Evolutionary conservation across 805 yeast genomes (phyloP).

Genomic region (Hanseniaspora clermontiae): DNA sequence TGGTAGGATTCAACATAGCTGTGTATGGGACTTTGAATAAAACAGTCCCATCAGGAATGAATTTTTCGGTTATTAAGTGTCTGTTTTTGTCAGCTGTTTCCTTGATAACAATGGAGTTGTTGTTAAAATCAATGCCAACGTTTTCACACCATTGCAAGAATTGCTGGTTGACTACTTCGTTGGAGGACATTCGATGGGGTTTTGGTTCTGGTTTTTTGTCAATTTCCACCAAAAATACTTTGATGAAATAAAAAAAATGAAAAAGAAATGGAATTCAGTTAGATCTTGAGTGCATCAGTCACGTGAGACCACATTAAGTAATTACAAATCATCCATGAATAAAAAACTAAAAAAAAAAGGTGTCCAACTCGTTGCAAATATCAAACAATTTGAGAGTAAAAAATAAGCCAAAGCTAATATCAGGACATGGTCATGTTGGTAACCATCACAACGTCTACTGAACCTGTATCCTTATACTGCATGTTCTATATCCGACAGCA

Average conservation of each 20-base stretch:
- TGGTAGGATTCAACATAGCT: conserved; percentile 42
- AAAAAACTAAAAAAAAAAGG: too few species aligned
- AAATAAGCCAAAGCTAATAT: too few species aligned
- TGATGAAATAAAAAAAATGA: neutral
- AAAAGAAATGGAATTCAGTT: neutral
- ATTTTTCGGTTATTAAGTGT: conserved; percentile 54
- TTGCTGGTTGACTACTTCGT: conserved; percentile 26
- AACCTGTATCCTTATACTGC: too few species aligned
- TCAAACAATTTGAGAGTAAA: too few species aligned
- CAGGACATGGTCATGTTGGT: too few species aligned
- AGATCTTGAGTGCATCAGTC: too few species aligned
- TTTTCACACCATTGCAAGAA: conserved; percentile 37
- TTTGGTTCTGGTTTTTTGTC: neutral
- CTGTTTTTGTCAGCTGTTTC: conserved; percentile 39
- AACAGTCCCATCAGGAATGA: conserved; percentile 48
- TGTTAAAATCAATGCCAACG: conserved; percentile 34
- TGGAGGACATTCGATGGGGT: neutral
- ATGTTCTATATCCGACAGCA: neutral
- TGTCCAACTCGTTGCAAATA: too few species aligned
- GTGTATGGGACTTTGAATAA: conserved; percentile 58
- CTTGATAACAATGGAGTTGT: conserved; percentile 44
- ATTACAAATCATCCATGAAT: too few species aligned
- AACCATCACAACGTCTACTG: too few species aligned
- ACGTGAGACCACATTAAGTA: too few species aligned
- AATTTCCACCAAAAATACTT: neutral